A percentile compares a stretch with the other conserved stretches of the same genome.
Evolutionary conservation across 2,329 filamentous ascomycete genomes (phyloP).

Genomic region (Tolypocladium endophyticum): DNA sequence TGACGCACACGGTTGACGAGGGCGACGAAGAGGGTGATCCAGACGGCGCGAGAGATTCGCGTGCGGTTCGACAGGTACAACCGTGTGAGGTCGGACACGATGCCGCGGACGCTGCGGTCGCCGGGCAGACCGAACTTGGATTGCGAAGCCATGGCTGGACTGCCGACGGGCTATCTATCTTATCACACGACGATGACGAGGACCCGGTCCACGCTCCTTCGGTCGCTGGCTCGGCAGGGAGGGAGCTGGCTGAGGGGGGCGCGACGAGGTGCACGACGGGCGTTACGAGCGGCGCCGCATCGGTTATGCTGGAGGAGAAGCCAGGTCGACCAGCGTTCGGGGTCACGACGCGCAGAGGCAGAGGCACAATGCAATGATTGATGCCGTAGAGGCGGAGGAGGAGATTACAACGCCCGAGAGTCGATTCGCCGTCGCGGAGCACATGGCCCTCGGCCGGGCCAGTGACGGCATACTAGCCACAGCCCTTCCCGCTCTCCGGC

Average conservation of each 20-base stretch:
- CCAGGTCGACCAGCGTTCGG: neutral
- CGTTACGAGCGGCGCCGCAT: slow-evolving; percentile 2
- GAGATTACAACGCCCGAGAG: neutral
- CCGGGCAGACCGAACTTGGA: slow-evolving; percentile 57
- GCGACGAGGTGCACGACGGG: neutral
- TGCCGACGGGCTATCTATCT: neutral
- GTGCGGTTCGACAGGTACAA: slow-evolving; percentile 74
- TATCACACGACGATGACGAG: neutral
- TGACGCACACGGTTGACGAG: slow-evolving; percentile 80
- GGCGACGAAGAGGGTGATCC: slow-evolving; percentile 70
- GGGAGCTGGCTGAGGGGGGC: neutral
- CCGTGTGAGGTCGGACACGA: slow-evolving; percentile 55
- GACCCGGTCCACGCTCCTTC: neutral
- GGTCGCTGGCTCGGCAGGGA: neutral
- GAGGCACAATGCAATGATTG: neutral
- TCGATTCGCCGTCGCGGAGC: neutral
- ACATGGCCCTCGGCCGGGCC: neutral
- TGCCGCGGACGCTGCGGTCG: slow-evolving; percentile 53
- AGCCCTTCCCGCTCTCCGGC: neutral
- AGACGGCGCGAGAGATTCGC: slow-evolving; percentile 72
- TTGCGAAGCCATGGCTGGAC: slow-evolving; percentile 54
- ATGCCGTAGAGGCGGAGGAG: neutral
- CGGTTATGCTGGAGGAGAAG: neutral
- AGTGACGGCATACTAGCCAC: neutral
- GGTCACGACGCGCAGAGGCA: neutral